These are phyloP conservation scores for Plasmodium knowlesi DNA, from an alignment of 169 alveolate genomes.

Conservation along the genomic window DNA sequence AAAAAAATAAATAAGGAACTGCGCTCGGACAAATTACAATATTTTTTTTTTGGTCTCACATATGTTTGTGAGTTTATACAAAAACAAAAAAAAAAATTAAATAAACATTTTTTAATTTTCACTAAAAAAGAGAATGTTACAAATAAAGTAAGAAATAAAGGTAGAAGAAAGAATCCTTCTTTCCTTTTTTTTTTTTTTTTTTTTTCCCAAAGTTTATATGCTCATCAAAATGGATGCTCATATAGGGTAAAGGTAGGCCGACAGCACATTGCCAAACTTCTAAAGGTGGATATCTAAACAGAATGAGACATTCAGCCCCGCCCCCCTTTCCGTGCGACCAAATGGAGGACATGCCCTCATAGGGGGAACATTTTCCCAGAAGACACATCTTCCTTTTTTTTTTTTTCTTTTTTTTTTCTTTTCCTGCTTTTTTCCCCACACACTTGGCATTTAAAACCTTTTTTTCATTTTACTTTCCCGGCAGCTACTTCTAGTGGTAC, in stretches of 20 bases:
- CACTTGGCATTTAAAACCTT: conserved; percentile 12
- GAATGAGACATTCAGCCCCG: neutral
- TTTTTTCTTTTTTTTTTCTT: no score
- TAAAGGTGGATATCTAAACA: neutral
- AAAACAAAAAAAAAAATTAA: no score
- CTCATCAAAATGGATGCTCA: neutral
- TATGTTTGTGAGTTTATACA: no score
- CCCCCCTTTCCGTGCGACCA: neutral
- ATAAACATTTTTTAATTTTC: no score
- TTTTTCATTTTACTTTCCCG: neutral
- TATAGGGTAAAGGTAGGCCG: neutral
- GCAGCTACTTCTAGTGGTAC: neutral
- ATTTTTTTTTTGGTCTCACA: no score
- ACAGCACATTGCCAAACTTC: neutral
- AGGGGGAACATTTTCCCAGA: neutral
- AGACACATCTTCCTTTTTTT: neutral
- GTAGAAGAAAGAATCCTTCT: no score
- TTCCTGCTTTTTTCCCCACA: neutral
- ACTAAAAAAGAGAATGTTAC: no score
- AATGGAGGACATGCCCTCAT: neutral
- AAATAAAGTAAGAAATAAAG: no score
- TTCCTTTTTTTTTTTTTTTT: no score
- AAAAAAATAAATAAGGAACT: no score
- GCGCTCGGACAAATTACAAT: no score
- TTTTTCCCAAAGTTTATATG: neutral